Percentiles rank a stretch among this genome's conserved stretches.
Evolutionary conservation across 495 filamentous ascomycete species (phyloP).

Genomic region (Neurospora hispaniola): DNA sequence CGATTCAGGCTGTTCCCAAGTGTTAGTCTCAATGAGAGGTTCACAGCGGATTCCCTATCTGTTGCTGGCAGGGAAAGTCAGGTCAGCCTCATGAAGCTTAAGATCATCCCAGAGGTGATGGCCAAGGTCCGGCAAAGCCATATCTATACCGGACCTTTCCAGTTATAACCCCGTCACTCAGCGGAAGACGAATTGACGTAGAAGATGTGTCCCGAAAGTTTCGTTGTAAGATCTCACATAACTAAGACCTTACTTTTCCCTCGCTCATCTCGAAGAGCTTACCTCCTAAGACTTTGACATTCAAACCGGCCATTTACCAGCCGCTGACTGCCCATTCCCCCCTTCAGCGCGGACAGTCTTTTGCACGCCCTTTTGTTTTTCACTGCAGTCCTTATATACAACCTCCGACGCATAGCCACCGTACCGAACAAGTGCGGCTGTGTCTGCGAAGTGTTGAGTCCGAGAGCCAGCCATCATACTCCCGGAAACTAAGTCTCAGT

Average conservation of each 20-base stretch:
- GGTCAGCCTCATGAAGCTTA: not conserved
- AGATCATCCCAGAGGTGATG: not conserved
- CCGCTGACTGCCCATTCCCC: not conserved
- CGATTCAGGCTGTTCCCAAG: not conserved
- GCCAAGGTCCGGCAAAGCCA: not conserved
- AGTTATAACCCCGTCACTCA: not conserved
- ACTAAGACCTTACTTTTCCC: not conserved
- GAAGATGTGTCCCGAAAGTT: not conserved
- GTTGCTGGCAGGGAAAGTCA: not conserved
- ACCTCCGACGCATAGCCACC: not conserved
- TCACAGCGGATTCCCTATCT: not conserved
- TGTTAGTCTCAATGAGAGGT: not conserved
- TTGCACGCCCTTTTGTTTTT: not conserved
- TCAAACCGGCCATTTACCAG: not conserved
- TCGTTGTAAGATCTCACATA: not conserved
- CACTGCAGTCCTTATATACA: not conserved
- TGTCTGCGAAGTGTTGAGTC: not conserved
- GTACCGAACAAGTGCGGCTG: not conserved
- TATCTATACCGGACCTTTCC: not conserved
- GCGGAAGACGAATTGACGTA: not conserved
- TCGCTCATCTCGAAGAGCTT: not conserved
- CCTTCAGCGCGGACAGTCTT: not conserved
- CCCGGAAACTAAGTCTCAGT: not conserved
- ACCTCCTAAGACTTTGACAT: not conserved
- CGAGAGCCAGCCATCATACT: not conserved